phyloP scores from a whole-genome alignment of 2,329 filamentous ascomycete species.

The Xenoacremonium recifei region DNA sequence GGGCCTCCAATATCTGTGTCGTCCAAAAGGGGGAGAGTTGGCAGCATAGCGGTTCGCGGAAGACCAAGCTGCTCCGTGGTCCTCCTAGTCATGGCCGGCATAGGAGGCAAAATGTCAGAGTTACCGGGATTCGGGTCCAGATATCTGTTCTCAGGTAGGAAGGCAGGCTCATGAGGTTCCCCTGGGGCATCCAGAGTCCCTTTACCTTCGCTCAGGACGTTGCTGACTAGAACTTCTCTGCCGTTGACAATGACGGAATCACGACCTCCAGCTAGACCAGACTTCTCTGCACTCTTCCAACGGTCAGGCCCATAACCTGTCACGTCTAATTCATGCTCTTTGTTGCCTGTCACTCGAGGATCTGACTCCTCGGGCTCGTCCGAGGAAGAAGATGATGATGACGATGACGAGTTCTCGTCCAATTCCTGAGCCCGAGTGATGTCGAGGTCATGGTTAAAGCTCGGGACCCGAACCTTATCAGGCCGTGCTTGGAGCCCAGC shows the following conservation, averaged over 20 bases:
- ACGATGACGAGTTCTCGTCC: slow-evolving; percentile 15
- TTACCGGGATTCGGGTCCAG: slow-evolving; percentile 32
- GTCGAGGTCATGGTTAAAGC: slow-evolving; percentile 69
- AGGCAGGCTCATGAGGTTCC: slow-evolving; percentile 26
- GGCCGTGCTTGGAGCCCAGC: slow-evolving; percentile 34
- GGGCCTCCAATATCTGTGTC: slow-evolving; percentile 84
- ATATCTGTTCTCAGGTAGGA: slow-evolving; percentile 29
- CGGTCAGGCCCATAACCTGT: slow-evolving; percentile 75
- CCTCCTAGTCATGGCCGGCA: slow-evolving; percentile 54
- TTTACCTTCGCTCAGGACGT: slow-evolving; percentile 62
- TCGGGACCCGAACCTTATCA: slow-evolving; percentile 35
- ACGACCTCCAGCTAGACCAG: slow-evolving; percentile 61
- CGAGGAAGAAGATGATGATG: slow-evolving; percentile 12
- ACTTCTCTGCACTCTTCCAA: slow-evolving; percentile 64
- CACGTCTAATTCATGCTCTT: slow-evolving; percentile 70
- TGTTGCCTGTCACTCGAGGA: slow-evolving; percentile 52
- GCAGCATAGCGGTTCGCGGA: slow-evolving; percentile 67
- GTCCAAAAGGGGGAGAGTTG: slow-evolving; percentile 66
- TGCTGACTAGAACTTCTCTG: slow-evolving; percentile 69
- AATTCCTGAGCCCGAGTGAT: slow-evolving; percentile 50
- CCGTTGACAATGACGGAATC: slow-evolving; percentile 69
- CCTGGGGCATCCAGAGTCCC: slow-evolving; percentile 50
- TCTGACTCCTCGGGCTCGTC: slow-evolving; percentile 22
- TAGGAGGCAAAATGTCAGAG: slow-evolving; percentile 56
- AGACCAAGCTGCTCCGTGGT: slow-evolving; percentile 67